phyloP scores from a whole-genome alignment of 768 basidiomycete genomes.

The Flagelloscypha sp. region DNA sequence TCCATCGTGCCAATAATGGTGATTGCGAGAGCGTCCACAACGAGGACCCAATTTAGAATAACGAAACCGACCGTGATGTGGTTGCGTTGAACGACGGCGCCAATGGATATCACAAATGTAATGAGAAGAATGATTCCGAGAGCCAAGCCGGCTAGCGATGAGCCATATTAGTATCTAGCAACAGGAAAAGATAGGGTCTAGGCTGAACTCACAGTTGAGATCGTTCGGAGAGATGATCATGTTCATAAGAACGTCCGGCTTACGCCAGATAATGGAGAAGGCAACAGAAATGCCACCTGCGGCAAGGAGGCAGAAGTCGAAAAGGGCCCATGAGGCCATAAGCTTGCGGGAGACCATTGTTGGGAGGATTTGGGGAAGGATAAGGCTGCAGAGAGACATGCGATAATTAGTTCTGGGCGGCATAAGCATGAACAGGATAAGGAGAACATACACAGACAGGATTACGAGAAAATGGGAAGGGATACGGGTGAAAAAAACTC shows the following conservation, averaged over 20 bases:
- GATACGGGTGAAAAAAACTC: constrained; percentile 29
- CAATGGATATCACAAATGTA: constrained; percentile 65
- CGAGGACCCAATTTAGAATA: constrained; percentile 67
- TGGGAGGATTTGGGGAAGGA: constrained; percentile 7
- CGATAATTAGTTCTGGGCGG: background rate
- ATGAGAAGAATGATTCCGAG: constrained; percentile 59
- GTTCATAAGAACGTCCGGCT: constrained; percentile 63
- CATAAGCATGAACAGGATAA: constrained; percentile 20
- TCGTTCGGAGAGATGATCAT: constrained; percentile 53
- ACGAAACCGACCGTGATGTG: constrained; percentile 64
- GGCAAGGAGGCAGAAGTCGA: constrained; percentile 63
- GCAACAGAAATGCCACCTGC: constrained; percentile 59
- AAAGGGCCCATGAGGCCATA: constrained; percentile 62
- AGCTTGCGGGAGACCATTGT: constrained; percentile 68
- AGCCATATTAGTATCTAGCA: constrained; percentile 2
- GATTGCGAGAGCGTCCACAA: constrained; percentile 54
- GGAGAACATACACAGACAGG: constrained; percentile 32
- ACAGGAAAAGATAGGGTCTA: background rate
- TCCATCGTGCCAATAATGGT: constrained; percentile 61
- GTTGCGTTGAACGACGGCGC: constrained; percentile 61
- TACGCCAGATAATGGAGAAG: constrained; percentile 65
- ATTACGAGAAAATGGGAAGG: constrained; percentile 24
- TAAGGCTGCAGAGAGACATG: background rate
- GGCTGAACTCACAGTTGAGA: constrained; percentile 44
- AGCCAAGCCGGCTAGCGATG: constrained; percentile 51